Evolutionary conservation across 1,284 basidiomycete species (phyloP), one percentile per base, ranked within the genome.

Genomic region (Cryptococcus jaspeensis): DNA sequence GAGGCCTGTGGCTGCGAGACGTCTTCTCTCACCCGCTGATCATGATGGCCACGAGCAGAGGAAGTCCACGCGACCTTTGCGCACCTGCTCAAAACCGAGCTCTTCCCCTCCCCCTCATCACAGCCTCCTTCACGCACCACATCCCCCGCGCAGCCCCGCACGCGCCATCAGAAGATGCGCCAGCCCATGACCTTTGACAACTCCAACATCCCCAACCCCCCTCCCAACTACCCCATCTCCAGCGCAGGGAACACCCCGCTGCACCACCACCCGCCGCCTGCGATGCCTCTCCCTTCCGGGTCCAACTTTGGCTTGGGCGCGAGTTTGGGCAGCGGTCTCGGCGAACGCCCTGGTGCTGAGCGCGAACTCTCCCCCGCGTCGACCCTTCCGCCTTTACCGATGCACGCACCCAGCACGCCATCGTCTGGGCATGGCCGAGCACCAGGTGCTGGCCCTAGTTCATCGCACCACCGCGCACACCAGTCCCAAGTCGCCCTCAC

Each of bases 31-130:
- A 36, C 20, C 13, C 16, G 8, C 28, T 32, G 28, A 32, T 32
- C 28, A 32, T 32, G 28, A 32, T n/a, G 28, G 9, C 28, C 28
- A 32, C 28, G 28, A 2, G n/a, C 67, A 80, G 81, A 81, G 52
- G 80, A 82, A 66, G 79, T 81, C 9, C 80, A 82, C 62, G 73
- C 77, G 52, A 80, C 81, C 0, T 84, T 82, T 66, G 78, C 79
- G 18, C 74, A 79, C 20, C 66, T 83, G 2, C 77, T 84, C 15
- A 80, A 80, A 44, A 76, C 76, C 41, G 82, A 84, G 60, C 75
- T 84, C 9, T 81, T 83, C 61, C 77, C 80, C 6, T 63, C 64
- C 1, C 48, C 63, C 32, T 22, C 48, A 11, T 50, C 18, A 59
- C 68, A 15, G 20, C 67, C 69, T 18, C 68, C 64, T 53, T 65